Evolutionary conservation across 768 basidiomycete genomes (phyloP).

Genomic region (Gymnopilus dilepis): DNA sequence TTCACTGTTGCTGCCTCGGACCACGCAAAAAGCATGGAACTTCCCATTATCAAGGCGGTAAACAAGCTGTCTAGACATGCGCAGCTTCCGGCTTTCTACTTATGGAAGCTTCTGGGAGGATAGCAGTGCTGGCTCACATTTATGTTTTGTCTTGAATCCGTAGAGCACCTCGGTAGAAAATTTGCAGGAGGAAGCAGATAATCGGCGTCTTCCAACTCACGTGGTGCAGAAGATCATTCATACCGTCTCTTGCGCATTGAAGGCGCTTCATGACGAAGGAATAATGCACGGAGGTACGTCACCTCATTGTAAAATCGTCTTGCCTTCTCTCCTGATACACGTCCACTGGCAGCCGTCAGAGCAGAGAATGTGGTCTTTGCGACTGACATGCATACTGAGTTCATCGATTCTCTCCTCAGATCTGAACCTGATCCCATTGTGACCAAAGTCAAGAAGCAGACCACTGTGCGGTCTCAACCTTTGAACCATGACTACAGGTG

Average conservation of each 20-base stretch:
- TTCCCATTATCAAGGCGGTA: slow-evolving; percentile 18
- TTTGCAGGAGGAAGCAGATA: slow-evolving; percentile 9
- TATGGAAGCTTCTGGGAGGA: slow-evolving; percentile 23
- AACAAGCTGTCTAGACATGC: background rate
- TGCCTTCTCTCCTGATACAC: background rate
- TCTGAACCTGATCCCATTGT: slow-evolving; percentile 15
- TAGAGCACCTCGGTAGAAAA: slow-evolving; percentile 11
- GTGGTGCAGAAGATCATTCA: slow-evolving; percentile 17
- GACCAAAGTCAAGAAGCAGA: slow-evolving; percentile 7
- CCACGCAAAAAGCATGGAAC: slow-evolving; percentile 10
- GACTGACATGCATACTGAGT: slow-evolving; percentile 1
- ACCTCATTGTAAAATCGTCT: background rate
- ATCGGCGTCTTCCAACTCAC: slow-evolving; percentile 18
- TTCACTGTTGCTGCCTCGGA: slow-evolving; percentile 21
- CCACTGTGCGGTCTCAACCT: slow-evolving; percentile 20
- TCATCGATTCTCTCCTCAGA: slow-evolving; percentile 8
- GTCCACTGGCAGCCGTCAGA: slow-evolving; percentile 8
- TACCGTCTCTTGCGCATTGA: background rate
- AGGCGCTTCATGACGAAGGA: slow-evolving; percentile 12
- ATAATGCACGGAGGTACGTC: slow-evolving; percentile 25
- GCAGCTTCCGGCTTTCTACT: slow-evolving; percentile 8
- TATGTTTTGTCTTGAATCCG: slow-evolving; percentile 17
- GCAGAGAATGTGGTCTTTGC: slow-evolving; percentile 17
- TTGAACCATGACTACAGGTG: slow-evolving; percentile 15
- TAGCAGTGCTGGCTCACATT: slow-evolving; percentile 17